Evolutionary conservation across 495 filamentous ascomycete species (phyloP).

Genomic region (Podospora australis): DNA sequence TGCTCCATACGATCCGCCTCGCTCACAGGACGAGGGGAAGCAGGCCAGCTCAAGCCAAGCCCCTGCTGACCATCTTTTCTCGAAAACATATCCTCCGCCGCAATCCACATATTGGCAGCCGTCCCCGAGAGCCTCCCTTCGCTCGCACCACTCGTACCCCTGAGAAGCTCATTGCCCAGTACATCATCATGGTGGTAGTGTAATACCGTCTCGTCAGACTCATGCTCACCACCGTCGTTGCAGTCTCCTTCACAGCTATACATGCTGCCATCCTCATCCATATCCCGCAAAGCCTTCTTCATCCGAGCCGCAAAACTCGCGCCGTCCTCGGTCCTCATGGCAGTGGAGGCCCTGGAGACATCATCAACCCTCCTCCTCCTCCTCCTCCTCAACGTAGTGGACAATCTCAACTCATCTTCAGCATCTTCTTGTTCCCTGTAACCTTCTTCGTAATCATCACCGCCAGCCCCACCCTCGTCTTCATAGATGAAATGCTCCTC

Average conservation of each 20-base stretch:
- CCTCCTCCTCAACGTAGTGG: neutral
- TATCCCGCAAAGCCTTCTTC: neutral
- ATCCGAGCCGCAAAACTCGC: neutral
- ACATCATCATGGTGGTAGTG: neutral
- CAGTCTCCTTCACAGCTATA: neutral
- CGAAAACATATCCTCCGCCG: constrained; percentile 12
- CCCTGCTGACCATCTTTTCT: neutral
- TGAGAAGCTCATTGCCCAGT: too few species aligned
- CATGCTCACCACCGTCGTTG: neutral
- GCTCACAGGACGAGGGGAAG: too few species aligned
- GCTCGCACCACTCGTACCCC: constrained; percentile 3
- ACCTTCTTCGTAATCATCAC: neutral
- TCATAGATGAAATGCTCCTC: neutral
- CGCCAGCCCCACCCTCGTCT: neutral
- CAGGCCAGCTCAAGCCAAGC: too few species aligned
- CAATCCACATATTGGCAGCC: constrained; percentile 15
- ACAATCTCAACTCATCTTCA: neutral
- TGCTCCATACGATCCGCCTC: too few species aligned
- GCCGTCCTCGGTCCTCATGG: neutral
- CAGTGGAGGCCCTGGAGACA: neutral
- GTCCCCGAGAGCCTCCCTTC: constrained; percentile 3
- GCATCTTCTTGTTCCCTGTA: neutral
- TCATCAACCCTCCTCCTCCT: neutral
- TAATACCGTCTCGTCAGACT: neutral
- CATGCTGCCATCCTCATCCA: neutral